Evolutionary conservation across 805 yeast species (phyloP), one percentile per base, ranked within the genome.

Genomic region (Spathaspora hagerdaliae): DNA sequence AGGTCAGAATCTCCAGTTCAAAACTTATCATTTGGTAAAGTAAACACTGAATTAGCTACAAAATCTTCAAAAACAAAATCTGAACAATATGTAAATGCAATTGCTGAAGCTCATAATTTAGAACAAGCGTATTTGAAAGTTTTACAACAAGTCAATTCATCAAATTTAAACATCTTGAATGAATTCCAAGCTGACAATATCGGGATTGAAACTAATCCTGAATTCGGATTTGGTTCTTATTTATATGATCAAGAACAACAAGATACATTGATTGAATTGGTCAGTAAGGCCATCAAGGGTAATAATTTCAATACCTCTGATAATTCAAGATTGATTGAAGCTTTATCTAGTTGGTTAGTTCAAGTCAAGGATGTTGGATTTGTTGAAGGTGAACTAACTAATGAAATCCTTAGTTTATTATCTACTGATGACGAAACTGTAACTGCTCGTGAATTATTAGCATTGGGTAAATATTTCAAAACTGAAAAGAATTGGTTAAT

Each of bases 211-310:
- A 58, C 81, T 14, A 78, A 81, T 42, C 98, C 97, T 24, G 97
- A 90, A 65, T 91, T 71, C 59, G 96, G 97, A 7, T 87, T 78
- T 54, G 98, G 98, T 63, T 68, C 79, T 27, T 89, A 74, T 60
- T 65, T 90, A 54, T 78, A 76, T 42, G 67, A 68, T 34, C 77
- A 79, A 54, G 81, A 81, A 53, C 74, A 77, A 50, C 76, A 78
- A 44, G 57, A 63, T 27, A 63, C 67, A 27, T 71, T 84, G 51
- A 54, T 77, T 12, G 57, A 63, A 8, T 58, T 73, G 41, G 79
- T 82, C 7, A 69, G 73, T 50, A 57, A 63, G 19, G 69, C 82
- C 5, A 65, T 80, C 12, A 73, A 74, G 56, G 63, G 70, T 6
- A 74, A 69, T 48, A 61, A 65, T 37, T 78, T 69, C 61, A 59